Evolutionary conservation across 352 stramenopile species (phyloP).

Genomic region (Phytophthora chlamydospora): DNA sequence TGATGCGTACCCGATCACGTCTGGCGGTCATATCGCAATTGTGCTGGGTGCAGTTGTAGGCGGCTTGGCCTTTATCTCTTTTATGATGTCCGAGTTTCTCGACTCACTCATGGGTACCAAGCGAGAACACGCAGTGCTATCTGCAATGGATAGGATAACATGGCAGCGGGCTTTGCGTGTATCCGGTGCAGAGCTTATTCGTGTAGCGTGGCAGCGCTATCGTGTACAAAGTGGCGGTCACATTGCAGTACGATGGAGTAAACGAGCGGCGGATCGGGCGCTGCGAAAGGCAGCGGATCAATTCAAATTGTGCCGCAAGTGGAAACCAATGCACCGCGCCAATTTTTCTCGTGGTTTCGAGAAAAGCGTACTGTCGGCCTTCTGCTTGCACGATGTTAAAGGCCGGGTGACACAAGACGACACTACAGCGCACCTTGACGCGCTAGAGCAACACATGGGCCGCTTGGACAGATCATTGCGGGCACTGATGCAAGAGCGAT

Average conservation of each 20-base stretch:
- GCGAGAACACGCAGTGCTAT: constrained; percentile 54
- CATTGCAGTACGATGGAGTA: neutral
- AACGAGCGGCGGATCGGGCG: neutral
- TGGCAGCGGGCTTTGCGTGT: constrained; percentile 45
- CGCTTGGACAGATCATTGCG: constrained; percentile 17
- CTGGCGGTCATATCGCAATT: constrained; percentile 47
- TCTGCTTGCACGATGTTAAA: constrained; percentile 9
- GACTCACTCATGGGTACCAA: constrained; percentile 66
- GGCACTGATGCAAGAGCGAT: constrained; percentile 32
- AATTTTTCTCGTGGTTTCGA: constrained; percentile 20
- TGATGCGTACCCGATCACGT: constrained; percentile 61
- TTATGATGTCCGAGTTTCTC: constrained; percentile 74
- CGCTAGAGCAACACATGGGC: constrained; percentile 22
- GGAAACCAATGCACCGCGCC: constrained; percentile 31
- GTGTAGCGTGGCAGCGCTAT: constrained; percentile 41
- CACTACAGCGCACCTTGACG: constrained; percentile 14
- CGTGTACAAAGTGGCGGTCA: constrained; percentile 1
- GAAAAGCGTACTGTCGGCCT: constrained; percentile 11
- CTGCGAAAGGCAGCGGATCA: constrained; percentile 31
- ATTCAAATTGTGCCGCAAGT: constrained; percentile 41
- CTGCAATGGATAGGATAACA: constrained; percentile 46
- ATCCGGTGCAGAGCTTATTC: constrained; percentile 42
- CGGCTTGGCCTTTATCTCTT: constrained; percentile 55
- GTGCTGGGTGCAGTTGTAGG: constrained; percentile 59
- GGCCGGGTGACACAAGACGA: constrained; percentile 13